These are phyloP conservation scores for Albugo candida DNA, from an alignment of 352 stramenopile genomes.

Conservation along the genomic window DNA sequence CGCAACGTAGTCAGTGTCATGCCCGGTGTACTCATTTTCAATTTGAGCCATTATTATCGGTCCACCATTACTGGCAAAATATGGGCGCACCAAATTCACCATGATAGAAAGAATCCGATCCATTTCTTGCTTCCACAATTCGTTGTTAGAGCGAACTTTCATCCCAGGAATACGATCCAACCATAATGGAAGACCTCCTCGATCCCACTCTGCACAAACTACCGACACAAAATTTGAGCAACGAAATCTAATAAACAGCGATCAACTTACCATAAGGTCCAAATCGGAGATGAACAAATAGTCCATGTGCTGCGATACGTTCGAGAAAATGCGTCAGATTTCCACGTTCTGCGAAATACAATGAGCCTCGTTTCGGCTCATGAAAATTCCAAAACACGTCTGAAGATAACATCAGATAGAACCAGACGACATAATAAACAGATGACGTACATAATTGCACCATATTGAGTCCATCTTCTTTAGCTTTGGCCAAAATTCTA, in stretches of 20 bases:
- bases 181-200: constrained; percentile 40
- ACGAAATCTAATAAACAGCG: background rate
- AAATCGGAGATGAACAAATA: constrained; percentile 59
- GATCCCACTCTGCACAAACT: constrained; percentile 44
- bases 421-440: background rate
- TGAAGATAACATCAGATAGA: constrained; percentile 7
- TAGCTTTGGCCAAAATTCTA: constrained; percentile 31
- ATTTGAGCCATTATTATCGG: constrained; percentile 62
- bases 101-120: constrained; percentile 37
- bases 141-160: constrained; percentile 26
- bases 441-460: constrained; percentile 37
- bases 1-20: constrained; percentile 26
- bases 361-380: constrained; percentile 27
- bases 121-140: constrained; percentile 27
- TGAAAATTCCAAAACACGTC: constrained; percentile 62
- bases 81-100: constrained; percentile 36
- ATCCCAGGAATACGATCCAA: constrained; percentile 29
- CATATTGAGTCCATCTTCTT: constrained; percentile 54
- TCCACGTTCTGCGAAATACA: constrained; percentile 21
- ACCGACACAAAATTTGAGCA: background rate
- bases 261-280: constrained; percentile 18
- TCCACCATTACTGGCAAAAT: constrained; percentile 33
- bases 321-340: constrained; percentile 52
- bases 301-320: constrained; percentile 19
- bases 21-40: constrained; percentile 34